These are phyloP conservation scores for Ophiosphaerella herpotricha DNA, from an alignment of 2,329 filamentous ascomycete species.

Conservation along the genomic window DNA sequence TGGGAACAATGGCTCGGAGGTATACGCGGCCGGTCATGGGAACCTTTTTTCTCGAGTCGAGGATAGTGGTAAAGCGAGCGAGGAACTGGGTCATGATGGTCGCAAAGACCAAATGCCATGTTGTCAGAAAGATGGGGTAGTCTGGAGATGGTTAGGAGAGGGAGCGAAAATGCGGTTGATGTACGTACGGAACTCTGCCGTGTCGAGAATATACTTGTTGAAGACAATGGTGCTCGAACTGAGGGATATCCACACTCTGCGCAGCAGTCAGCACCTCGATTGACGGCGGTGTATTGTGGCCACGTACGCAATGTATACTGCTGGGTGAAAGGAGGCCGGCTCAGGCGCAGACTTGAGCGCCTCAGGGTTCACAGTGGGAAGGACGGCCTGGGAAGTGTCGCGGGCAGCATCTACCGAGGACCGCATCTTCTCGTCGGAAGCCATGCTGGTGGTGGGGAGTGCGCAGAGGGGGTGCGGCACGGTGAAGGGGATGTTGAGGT, in stretches of 20 bases:
- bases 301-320: slow-evolving; percentile 77
- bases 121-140: slow-evolving; percentile 70
- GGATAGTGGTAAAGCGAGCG: slow-evolving; percentile 83
- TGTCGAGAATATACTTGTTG: slow-evolving; percentile 98
- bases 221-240: slow-evolving; percentile 96
- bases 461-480: slow-evolving; percentile 3
- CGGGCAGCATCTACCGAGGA: slow-evolving; percentile 77
- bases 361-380: slow-evolving; percentile 81
- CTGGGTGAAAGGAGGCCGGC: slow-evolving; percentile 69
- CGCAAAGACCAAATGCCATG: slow-evolving; percentile 93
- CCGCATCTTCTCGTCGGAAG: slow-evolving; percentile 74
- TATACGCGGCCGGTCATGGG: slow-evolving; percentile 97
- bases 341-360: slow-evolving; percentile 70
- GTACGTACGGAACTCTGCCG: slow-evolving; percentile 77
- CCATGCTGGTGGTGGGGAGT: slow-evolving; percentile 54
- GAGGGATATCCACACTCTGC: slow-evolving; percentile 86
- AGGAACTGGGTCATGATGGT: slow-evolving; percentile 93
- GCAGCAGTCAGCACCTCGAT: slow-evolving; percentile 22
- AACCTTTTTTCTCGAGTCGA: slow-evolving; percentile 93
- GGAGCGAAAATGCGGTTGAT: slow-evolving; percentile 1
- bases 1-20: slow-evolving; percentile 89
- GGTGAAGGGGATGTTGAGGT: too few relatives aligned
- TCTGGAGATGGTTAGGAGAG: slow-evolving; percentile 38
- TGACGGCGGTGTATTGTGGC: slow-evolving; percentile 46
- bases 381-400: slow-evolving; percentile 63